Conservation (phyloP, 306 rosid species). For the Prunus dulcis region DNA sequence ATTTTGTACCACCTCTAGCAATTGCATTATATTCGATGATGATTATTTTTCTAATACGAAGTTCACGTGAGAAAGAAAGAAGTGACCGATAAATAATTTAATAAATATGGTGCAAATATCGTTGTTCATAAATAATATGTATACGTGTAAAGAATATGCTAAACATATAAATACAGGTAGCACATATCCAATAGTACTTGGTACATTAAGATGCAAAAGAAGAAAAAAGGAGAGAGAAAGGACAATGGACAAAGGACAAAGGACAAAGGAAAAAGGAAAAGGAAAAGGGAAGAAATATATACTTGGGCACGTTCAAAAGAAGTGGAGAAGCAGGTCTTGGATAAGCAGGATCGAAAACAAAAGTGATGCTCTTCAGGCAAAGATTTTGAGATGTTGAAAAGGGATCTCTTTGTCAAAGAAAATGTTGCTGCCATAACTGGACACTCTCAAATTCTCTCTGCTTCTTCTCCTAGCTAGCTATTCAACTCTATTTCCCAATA, state of each 20-base stretch:
- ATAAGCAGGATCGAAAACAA: background rate
- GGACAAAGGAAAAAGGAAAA: background rate
- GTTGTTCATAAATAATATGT: too few species aligned
- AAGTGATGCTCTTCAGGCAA: constrained; percentile 13
- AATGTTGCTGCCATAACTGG: background rate
- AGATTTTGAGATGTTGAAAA: constrained; percentile 11
- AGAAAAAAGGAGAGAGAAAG: too few species aligned
- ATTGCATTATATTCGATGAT: too few species aligned
- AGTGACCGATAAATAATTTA: too few species aligned
- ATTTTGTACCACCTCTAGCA: background rate
- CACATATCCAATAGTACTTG: too few species aligned
- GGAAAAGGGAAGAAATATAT: background rate
- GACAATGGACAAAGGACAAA: background rate
- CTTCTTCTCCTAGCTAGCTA: too few species aligned
- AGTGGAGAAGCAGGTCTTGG: constrained; percentile 24
- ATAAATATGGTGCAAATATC: too few species aligned
- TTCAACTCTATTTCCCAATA: background rate
- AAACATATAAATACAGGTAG: too few species aligned
- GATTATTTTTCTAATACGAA: too few species aligned
- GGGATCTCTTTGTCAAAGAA: constrained; percentile 27
- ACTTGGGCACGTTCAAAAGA: constrained; percentile 28
- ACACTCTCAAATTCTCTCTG: background rate
- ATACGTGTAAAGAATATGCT: too few species aligned
- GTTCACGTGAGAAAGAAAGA: too few species aligned
- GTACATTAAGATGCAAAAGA: too few species aligned